Conservation (phyloP, 805 yeast genomes). For the Lipomyces mesembrius region DNA sequence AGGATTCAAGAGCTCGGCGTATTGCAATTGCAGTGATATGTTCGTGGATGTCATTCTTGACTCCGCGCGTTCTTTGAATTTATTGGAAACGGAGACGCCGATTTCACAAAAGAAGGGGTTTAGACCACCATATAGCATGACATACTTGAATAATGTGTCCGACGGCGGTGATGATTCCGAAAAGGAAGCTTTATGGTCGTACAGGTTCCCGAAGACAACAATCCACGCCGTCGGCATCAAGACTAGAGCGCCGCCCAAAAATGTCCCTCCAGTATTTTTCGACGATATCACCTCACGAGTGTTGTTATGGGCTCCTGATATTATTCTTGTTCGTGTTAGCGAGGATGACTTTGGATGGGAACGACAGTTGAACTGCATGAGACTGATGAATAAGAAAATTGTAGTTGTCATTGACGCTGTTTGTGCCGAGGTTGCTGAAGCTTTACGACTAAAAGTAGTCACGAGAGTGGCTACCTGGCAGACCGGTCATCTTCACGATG, state of each 20-base stretch:
- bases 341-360: background rate
- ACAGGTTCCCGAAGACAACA: constrained; percentile 11
- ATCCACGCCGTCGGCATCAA: constrained; percentile 9
- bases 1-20: background rate
- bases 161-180: background rate
- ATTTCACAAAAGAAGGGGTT: background rate
- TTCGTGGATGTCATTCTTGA: background rate
- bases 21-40: background rate
- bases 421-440: background rate
- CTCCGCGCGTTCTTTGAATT: background rate
- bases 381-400: background rate
- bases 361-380: constrained; percentile 1
- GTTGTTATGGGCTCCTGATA: constrained; percentile 7
- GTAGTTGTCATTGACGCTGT: constrained; percentile 7
- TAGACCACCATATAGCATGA: constrained; percentile 1
- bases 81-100: background rate
- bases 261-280: background rate
- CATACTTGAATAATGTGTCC: background rate
- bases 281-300: background rate
- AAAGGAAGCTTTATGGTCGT: background rate
- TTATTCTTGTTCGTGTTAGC: constrained; percentile 3
- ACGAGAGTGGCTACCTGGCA: background rate
- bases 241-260: background rate
- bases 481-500: background rate
- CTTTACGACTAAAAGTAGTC: background rate